A percentile compares a stretch with the other conserved stretches of the same genome.
Conservation (phyloP, 768 basidiomycete species). For the Tylopilus cervinicoccineus region DNA sequence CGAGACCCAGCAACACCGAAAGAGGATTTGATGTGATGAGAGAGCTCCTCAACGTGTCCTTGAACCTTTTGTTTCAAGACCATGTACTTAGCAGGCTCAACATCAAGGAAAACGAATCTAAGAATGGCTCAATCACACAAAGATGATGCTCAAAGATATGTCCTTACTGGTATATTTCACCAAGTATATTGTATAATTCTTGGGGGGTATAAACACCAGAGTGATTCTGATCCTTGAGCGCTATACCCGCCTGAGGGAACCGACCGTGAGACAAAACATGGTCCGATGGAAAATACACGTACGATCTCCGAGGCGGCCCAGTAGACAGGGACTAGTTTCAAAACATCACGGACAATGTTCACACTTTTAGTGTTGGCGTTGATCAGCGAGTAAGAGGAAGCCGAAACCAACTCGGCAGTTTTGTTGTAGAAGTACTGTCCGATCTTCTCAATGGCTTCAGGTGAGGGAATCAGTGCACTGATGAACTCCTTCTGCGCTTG, state of each 20-base stretch:
- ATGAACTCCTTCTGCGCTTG: conserved; percentile 46
- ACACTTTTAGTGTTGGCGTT: conserved; percentile 50
- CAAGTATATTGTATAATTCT: conserved; percentile 60
- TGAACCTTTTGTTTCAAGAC: conserved; percentile 49
- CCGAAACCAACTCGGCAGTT: conserved; percentile 53
- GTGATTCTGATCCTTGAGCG: conserved; percentile 55
- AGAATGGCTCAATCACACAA: not conserved
- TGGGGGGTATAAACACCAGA: conserved; percentile 59
- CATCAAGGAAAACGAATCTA: conserved; percentile 75
- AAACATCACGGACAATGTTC: conserved; percentile 66
- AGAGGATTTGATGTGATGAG: conserved; percentile 51
- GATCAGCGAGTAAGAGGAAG: conserved; percentile 52
- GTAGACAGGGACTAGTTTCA: conserved; percentile 59
- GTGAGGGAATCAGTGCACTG: conserved; percentile 42
- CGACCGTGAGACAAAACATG: not conserved
- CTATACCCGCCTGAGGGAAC: conserved; percentile 57
- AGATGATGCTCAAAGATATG: not conserved
- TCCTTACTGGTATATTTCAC: conserved; percentile 64
- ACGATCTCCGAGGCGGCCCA: conserved; percentile 74
- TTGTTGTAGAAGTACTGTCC: conserved; percentile 62
- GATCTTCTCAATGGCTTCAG: conserved; percentile 47
- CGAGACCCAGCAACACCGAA: conserved; percentile 41
- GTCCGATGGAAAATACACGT: conserved; percentile 20
- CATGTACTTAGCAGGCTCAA: conserved; percentile 57
- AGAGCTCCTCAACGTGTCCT: conserved; percentile 49